Percentiles rank a stretch among this genome's conserved stretches.
Evolutionary conservation across 2,329 filamentous ascomycete genomes (phyloP).

Genomic region (Beauveria australis): DNA sequence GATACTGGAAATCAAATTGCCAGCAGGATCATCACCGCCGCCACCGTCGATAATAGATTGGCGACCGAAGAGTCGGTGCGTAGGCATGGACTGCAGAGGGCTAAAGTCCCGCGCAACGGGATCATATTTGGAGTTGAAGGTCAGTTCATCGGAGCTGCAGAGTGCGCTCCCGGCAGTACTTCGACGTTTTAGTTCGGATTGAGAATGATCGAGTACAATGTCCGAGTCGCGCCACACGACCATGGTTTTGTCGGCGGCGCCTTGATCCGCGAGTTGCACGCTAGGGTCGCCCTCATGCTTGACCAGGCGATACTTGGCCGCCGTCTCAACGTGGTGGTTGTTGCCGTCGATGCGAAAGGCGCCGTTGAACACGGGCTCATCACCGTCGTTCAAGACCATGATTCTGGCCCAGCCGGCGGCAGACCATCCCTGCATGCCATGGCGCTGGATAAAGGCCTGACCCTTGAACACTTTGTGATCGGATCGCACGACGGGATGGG

Average conservation of each 20-base stretch:
- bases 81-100: conserved; percentile 51
- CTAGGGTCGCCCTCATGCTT: conserved; percentile 64
- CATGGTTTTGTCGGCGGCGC: conserved; percentile 64
- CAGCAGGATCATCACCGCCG: conserved; percentile 62
- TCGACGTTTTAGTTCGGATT: conserved; percentile 56
- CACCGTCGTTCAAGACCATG: conserved; percentile 67
- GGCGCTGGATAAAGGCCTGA: conserved; percentile 59
- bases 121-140: conserved; percentile 72
- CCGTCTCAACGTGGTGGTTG: conserved; percentile 79
- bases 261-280: conserved; percentile 35
- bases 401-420: conserved; percentile 83
- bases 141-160: conserved; percentile 68
- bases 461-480: conserved; percentile 83
- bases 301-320: conserved; percentile 64
- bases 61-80: conserved; percentile 62
- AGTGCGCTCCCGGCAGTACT: conserved; percentile 30
- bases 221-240: conserved; percentile 90
- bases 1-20: conserved; percentile 71
- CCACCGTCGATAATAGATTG: conserved; percentile 61
- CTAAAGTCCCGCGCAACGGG: conserved; percentile 47
- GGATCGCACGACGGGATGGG: conserved; percentile 63
- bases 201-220: conserved; percentile 41
- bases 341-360: conserved; percentile 74
- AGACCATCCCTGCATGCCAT: conserved; percentile 58
- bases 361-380: conserved; percentile 77